phyloP scores from a whole-genome alignment of 2,329 filamentous ascomycete species.

The Colletotrichum karsti region DNA sequence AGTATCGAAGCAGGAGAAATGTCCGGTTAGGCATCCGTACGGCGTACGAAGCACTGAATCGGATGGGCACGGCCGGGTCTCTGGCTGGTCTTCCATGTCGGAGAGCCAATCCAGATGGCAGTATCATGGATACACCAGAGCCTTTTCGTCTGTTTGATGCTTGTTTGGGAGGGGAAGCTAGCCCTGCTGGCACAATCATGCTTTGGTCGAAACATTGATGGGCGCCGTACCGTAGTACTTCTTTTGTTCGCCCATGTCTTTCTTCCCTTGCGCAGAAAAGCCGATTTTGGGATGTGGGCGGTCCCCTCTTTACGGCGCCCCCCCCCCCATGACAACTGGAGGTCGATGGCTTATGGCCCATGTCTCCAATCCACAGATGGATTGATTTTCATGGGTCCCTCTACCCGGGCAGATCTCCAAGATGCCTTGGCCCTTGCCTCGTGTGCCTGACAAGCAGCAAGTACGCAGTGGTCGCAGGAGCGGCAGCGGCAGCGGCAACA shows the following conservation, averaged over 20 bases:
- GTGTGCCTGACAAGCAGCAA: conserved; percentile 12
- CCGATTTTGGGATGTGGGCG: conserved; percentile 26
- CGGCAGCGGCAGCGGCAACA: background rate
- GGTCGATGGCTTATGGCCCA: background rate
- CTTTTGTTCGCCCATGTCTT: background rate
- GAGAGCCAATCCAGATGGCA: background rate
- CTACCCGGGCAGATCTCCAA: conserved; percentile 29
- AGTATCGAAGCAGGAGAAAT: background rate
- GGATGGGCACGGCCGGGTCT: background rate
- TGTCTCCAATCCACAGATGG: background rate
- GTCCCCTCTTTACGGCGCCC: conserved; percentile 23
- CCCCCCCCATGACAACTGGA: conserved; percentile 10
- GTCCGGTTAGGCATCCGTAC: background rate
- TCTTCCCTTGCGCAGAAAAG: conserved; percentile 15
- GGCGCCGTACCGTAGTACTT: conserved; percentile 30
- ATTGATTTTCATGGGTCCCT: conserved; percentile 20
- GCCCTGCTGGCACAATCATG: conserved; percentile 41
- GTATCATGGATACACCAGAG: conserved; percentile 14
- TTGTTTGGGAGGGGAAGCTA: conserved; percentile 47
- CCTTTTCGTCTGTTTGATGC: conserved; percentile 49
- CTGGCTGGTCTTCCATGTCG: background rate
- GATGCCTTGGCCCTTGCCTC: conserved; percentile 27
- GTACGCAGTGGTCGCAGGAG: background rate
- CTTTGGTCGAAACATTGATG: conserved; percentile 46
- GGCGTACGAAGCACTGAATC: background rate